Evolutionary conservation across 78 protist genomes (phyloP).

Genomic region (Chrysochromulina parva): DNA sequence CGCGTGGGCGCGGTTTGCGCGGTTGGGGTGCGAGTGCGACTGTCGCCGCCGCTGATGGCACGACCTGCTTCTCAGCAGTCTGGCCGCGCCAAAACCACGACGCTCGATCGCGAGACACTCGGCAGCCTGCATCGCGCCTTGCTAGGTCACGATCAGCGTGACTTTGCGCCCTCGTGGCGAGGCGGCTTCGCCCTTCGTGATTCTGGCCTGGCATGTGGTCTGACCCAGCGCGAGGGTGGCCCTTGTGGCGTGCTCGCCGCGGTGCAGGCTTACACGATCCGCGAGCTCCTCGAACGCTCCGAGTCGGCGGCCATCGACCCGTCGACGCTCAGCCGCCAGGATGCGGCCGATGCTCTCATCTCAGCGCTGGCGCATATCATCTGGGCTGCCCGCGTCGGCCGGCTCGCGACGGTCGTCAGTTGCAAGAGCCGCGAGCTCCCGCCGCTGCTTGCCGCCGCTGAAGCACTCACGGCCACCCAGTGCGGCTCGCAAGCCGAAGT

Average conservation of each 20-base stretch:
- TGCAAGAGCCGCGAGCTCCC: neutral
- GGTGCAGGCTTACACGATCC: constrained; percentile 43
- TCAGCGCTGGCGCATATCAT: constrained; percentile 6
- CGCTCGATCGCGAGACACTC: neutral
- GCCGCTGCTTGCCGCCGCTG: neutral
- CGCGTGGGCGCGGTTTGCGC: no score
- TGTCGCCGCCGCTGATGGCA: no score
- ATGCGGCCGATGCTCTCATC: constrained; percentile 11
- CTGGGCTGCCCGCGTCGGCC: constrained; percentile 13
- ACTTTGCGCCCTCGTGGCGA: neutral
- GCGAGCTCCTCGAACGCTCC: neutral
- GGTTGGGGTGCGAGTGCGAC: no score
- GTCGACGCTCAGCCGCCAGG: neutral
- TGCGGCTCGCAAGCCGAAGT: neutral
- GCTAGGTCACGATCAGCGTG: neutral
- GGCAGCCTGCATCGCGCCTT: neutral
- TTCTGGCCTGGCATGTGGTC: neutral
- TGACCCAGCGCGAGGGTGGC: constrained; percentile 47
- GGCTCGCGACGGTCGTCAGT: neutral
- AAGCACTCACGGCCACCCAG: neutral
- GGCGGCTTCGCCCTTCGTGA: neutral
- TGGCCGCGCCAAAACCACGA: no score
- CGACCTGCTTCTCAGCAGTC: no score
- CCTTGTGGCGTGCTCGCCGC: constrained; percentile 69
- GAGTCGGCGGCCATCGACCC: neutral